A percentile compares a stretch with the other conserved stretches of the same genome.
phyloP scores from a whole-genome alignment of 140 eudicot genomes.

The Stevia rebaudiana region DNA sequence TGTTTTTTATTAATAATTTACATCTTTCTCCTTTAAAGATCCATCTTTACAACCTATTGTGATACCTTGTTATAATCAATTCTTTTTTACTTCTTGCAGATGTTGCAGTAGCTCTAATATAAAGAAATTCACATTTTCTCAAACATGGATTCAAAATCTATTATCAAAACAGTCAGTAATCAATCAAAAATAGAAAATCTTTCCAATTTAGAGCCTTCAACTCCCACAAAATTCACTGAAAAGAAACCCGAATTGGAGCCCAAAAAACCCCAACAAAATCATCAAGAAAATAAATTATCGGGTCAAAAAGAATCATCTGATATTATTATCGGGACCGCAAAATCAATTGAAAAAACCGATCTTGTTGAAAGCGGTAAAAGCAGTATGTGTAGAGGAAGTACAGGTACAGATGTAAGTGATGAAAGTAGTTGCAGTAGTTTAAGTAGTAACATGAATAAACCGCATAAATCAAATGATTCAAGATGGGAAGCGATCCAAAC shows the following conservation, averaged over 20 bases:
- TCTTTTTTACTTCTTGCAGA: constrained; percentile 24
- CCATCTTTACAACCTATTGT: constrained; percentile 1
- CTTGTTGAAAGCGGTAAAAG: constrained; percentile 69
- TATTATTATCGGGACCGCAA: too few species aligned
- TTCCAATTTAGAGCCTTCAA: constrained; percentile 28
- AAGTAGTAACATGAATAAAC: constrained; percentile 61
- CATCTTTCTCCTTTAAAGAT: not conserved
- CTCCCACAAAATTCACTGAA: constrained; percentile 32
- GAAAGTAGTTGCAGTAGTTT: constrained; percentile 70
- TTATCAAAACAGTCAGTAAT: constrained; percentile 24
- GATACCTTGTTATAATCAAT: not conserved
- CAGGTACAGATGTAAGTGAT: constrained; percentile 70
- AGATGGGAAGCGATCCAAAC: constrained; percentile 89
- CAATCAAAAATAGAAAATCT: constrained; percentile 25
- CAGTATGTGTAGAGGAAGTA: constrained; percentile 70
- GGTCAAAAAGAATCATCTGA: constrained; percentile 39
- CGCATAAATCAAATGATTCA: constrained; percentile 77
- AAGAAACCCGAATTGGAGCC: constrained; percentile 18
- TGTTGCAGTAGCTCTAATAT: constrained; percentile 16
- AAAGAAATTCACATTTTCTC: constrained; percentile 8
- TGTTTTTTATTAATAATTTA: not conserved
- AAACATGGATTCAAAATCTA: constrained; percentile 59
- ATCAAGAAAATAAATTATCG: constrained; percentile 44
- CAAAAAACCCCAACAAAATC: constrained; percentile 18
- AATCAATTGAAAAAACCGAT: constrained; percentile 52